Conservation (phyloP, 2,329 filamentous ascomycete genomes). For the Penicillium sp. region DNA sequence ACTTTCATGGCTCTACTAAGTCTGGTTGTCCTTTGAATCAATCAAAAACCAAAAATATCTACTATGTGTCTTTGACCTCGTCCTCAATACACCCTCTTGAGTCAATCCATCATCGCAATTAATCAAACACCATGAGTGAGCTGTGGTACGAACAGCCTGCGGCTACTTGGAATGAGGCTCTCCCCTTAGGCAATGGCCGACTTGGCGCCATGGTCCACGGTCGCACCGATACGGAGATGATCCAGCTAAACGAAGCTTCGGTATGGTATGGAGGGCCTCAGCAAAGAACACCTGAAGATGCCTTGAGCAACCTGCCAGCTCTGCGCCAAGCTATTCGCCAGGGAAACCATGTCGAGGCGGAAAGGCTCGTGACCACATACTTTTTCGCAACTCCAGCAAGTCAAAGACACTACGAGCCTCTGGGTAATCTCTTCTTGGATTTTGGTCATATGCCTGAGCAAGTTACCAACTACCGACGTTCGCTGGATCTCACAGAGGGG, state of each 20-base stretch:
- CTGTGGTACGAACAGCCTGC: constrained; percentile 33
- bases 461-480: constrained; percentile 39
- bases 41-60: no score
- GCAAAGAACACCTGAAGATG: constrained; percentile 44
- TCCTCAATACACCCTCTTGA: neutral
- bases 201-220: constrained; percentile 51
- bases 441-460: constrained; percentile 35
- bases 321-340: constrained; percentile 45
- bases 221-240: constrained; percentile 43
- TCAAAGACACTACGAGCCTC: constrained; percentile 52
- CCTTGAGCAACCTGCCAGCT: constrained; percentile 38
- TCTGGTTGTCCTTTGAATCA: neutral
- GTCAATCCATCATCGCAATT: neutral
- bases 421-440: constrained; percentile 43
- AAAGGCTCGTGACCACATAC: constrained; percentile 41
- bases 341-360: constrained; percentile 43
- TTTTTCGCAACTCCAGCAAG: constrained; percentile 50
- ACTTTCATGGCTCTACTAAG: neutral
- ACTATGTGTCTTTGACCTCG: no score
- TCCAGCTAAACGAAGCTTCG: constrained; percentile 52
- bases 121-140: constrained; percentile 18
- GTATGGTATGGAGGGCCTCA: constrained; percentile 51
- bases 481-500: constrained; percentile 42
- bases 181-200: constrained; percentile 54
- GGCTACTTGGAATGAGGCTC: constrained; percentile 40